Percentiles rank a stretch among this genome's conserved stretches.
These are phyloP conservation scores for Dothistroma pini DNA, from an alignment of 2,329 filamentous ascomycete species.

Conservation along the genomic window DNA sequence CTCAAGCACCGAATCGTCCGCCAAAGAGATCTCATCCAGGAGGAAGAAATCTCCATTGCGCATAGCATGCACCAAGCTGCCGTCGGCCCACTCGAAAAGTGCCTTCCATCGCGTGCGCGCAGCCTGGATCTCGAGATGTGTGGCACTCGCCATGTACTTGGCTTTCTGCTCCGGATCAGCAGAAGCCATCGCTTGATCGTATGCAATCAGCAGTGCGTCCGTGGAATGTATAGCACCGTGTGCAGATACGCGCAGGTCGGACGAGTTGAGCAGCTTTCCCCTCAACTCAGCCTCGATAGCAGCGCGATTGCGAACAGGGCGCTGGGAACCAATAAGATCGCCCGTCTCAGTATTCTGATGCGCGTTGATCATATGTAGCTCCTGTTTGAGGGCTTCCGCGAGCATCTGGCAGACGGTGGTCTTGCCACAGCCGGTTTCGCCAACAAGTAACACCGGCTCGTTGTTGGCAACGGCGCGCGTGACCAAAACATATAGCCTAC, in stretches of 20 bases:
- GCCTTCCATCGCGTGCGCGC: slow-evolving; percentile 67
- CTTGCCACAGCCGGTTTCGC: slow-evolving; percentile 96
- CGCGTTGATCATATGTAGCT: slow-evolving; percentile 88
- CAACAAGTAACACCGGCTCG: slow-evolving; percentile 89
- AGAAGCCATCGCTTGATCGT: slow-evolving; percentile 48
- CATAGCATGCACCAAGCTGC: slow-evolving; percentile 92
- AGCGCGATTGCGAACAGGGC: slow-evolving; percentile 81
- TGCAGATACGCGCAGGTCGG: slow-evolving; percentile 25
- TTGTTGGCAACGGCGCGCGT: slow-evolving; percentile 80
- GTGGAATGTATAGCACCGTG: slow-evolving; percentile 35
- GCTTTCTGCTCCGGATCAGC: slow-evolving; percentile 27
- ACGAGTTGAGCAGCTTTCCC: slow-evolving; percentile 53
- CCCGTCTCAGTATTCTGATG: slow-evolving; percentile 98
- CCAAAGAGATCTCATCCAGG: slow-evolving; percentile 94
- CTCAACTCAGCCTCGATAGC: slow-evolving; percentile 64
- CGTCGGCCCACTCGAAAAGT: slow-evolving; percentile 94
- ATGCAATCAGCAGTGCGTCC: slow-evolving; percentile 57
- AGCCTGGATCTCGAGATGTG: slow-evolving; percentile 37
- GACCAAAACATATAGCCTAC: slow-evolving; percentile 85
- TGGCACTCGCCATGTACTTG: slow-evolving; percentile 11
- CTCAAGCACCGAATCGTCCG: slow-evolving; percentile 95
- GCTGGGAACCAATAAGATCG: slow-evolving; percentile 91
- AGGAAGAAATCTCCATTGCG: slow-evolving; percentile 84
- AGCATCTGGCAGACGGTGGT: slow-evolving; percentile 93
- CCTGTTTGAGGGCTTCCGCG: slow-evolving; percentile 71